Evolutionary conservation across 441 rosid species (phyloP), one percentile per base, ranked within the genome.

Genomic region (Jatropha multifida): DNA sequence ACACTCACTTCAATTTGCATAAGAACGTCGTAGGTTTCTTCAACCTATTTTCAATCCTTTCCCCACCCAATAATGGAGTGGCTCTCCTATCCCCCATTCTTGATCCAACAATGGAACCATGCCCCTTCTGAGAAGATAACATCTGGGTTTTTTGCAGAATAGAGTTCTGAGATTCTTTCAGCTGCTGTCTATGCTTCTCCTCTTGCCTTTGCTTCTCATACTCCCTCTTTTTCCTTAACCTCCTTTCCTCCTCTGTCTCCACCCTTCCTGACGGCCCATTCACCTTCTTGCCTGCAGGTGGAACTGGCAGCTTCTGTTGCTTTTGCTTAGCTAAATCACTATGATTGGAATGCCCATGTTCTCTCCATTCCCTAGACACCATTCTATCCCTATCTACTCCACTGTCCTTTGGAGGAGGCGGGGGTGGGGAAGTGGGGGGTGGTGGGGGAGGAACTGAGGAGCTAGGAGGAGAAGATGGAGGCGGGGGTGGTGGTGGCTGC

Each of bases 21-120:
- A 94, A 81, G 78, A 96, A 96, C 5, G 99, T 96, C n/a, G 98
- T 96, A 27, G 99, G 98, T 81, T 96, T 96, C 86, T 96, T 96
- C 78, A 96, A 83, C 85, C 97, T 88, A 81, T 96, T 96, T 84
- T 94, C 97, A 74, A 79, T 81, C 82, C 97, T 90, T 83, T 95
- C 98, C 62, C 88, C 85, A n/a, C 87, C 84, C 76, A 93, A 75
- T 67, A 96, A 77, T 2, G 92, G 94, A 17, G 97, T 77, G 61
- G 90, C 84, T 81, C 91, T 90, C 85, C 89, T 87, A 78, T 95
- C 98, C 73, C 92, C 97, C 86, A 91, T 83, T 65, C 95, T 86
- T 4, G 92, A 87, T 13, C 95, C 97, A 58, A 74, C 85, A 68
- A 90, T 77, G 15, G 97, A 93, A 49, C 96, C 90, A 72, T 88